Base-by-base conservation (phyloP, 345 rosid genomes). In the Salix exigua region DNA sequence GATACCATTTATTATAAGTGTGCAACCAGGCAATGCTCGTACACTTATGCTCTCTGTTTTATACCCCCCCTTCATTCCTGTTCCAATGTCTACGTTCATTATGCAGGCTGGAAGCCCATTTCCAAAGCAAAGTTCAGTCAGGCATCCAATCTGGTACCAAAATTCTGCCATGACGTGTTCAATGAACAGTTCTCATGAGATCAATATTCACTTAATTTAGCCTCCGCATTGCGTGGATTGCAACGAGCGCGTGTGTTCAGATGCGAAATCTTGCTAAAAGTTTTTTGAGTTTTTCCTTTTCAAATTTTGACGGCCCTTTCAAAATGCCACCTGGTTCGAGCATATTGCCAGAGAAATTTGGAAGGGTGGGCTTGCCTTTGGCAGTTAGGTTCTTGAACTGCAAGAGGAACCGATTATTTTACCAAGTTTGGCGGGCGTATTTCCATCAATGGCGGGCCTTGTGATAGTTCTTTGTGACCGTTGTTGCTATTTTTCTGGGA, bases 1-100 rank as follows among this genome's bases (percentile, higher is more conserved):
- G 97, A 96, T 8, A 96, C 99, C 62, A 94, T 96, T 64, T 96
- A 96, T 73, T 96, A 79, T 83, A 96, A 89, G 85, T 94, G 98
- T 76, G 83, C 97, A 74, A 88, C 87, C 65, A 92, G 99, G 98
- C 87, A 87, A 31, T 51, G 84, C 21, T 46, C 48, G 11, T 12
- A 33, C 18, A 21, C 68, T 66, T 30, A 11, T 72, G 26, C 40
- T 38, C 5, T 68, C 10, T 53, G 65, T 66, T 77, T 78, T 61
- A 6, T 35, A 1, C 4, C 26, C n/a, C 0, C 37, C 19, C 31
- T 14, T 14, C 0, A 7, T 26, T 46, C 19, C 30, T 67, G 35
- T 75, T 69, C 75, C 65, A 30, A 70, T 40, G 35, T 58, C 7
- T 9, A 44, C 35, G 19, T 26, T 9, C 48, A 30, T n/a, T 26